Evolutionary conservation across 768 basidiomycete species (phyloP), one percentile per base, ranked within the genome.

Genomic region (Lactarius hengduanensis): DNA sequence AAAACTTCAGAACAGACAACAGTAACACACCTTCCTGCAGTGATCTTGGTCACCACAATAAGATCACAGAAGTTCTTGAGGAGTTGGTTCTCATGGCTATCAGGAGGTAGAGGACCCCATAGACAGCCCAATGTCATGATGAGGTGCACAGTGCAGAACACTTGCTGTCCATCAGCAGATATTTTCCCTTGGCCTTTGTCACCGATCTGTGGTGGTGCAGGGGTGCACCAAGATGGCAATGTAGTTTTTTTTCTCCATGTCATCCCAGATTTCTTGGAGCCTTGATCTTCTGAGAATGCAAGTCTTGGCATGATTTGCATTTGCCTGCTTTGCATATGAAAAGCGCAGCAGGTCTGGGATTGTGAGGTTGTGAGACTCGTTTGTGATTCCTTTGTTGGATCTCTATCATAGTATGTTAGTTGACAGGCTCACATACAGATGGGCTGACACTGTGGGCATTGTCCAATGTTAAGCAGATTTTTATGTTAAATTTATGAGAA

Each of bases 191-290:
- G 66, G 15, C 30, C 40, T 15, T 66, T 54, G 15, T 59, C 69
- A 9, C 74, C 74, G 10, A 70, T 55, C 26, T 59, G 50, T 41
- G 32, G 20, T 1, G 69, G 72, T 15, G 62, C 63, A 2, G 59
- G 70, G 22, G 43, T 40, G 8, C 74, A 56, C 74, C 74, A 75
- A 6, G 73, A 70, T 3, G 74, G 74, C 3, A 73, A 50, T 1
- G 45, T 30, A 2, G 71, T 73, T 15, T n/a, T n/a, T n/a, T n/a
- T 55, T 54, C 26, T 73, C 70, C 32, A 59, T 45, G 20, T 45
- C 20, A 0, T n/a, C 9, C 43, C 43, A 45, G 20, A 45, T 45
- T 45, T 45, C 43, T 45, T 45, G 6, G 43, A 45, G 43, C 20
- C 20, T 6, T 8, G 20, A 45, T 2, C 20, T 7, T 20, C 43